A percentile compares a stretch with the other conserved stretches of the same genome.
Conservation (phyloP, 2,329 filamentous ascomycete species). For the Aphanocladium album region DNA sequence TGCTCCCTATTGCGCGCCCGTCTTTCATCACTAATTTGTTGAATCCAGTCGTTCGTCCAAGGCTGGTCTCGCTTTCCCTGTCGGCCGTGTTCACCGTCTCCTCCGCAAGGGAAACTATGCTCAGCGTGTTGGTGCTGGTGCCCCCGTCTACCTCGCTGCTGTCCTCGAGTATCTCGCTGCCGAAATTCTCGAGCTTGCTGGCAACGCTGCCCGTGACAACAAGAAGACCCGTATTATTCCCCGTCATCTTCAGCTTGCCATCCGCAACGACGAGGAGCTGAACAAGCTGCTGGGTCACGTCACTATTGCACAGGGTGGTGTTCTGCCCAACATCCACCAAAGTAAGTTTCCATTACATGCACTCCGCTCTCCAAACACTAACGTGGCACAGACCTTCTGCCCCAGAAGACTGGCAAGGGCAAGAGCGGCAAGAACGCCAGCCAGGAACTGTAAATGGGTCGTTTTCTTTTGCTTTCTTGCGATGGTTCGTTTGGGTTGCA, state of each 20-base stretch:
- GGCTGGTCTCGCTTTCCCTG: constrained; percentile 97
- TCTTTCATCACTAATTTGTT: not conserved
- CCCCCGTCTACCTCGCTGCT: constrained; percentile 93
- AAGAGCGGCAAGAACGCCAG: constrained; percentile 90
- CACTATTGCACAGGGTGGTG: constrained; percentile 96
- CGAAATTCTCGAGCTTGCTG: constrained; percentile 97
- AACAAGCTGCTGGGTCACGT: constrained; percentile 97
- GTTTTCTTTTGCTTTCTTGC: constrained; percentile 47
- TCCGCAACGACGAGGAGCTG: constrained; percentile 98
- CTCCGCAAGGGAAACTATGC: constrained; percentile 99
- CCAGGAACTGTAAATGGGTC: constrained; percentile 78
- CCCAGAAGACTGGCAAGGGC: constrained; percentile 85
- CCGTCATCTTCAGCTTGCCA: constrained; percentile 96
- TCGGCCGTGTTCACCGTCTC: constrained; percentile 98
- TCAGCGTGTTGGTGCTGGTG: constrained; percentile 97
- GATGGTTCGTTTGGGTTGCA: constrained; percentile 65
- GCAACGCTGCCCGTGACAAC: constrained; percentile 98
- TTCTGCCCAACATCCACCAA: constrained; percentile 94
- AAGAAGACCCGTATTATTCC: constrained; percentile 99
- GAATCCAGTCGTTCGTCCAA: constrained; percentile 85
- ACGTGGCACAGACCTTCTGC: constrained; percentile 71
- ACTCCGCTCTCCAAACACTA: constrained; percentile 31
- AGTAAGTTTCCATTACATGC: constrained; percentile 55
- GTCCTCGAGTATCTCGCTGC: constrained; percentile 98
- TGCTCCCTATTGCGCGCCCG: not conserved